Evolutionary conservation across 202 grass and related monocot genomes (phyloP), one percentile per base, ranked within the genome.

Genomic region (Carex arenaria): DNA sequence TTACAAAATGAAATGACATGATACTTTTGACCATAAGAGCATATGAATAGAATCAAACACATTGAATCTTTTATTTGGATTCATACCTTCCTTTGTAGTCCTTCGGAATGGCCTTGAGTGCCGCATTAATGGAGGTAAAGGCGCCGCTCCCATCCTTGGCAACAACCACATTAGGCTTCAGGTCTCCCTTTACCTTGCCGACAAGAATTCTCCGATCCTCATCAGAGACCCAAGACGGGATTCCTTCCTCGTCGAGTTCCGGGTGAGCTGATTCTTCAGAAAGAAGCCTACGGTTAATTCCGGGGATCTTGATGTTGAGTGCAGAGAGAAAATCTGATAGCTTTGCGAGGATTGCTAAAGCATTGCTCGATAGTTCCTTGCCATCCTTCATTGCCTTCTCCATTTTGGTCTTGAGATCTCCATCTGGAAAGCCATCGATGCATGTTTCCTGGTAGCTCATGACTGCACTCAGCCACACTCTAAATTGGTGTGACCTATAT

Each of bases 131-230:
- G 80, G 92, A 90, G 54, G 86, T 88, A 82, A 91, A 97, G 73
- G 91, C 82, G 49, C 92, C 95, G 28, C 90, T 94, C 61, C 92
- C 92, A 63, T 97, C 95, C 87, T 94, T 94, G 1, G 95, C 95
- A 45, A 97, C 95, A 18, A 89, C 71, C 40, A 92, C 92, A 64
- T 87, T 80, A 3, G 95, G 74, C 76, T 64, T 91, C 23, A 97
- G 70, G 2, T 79, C 38, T 51, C 18, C 80, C 82, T 91, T 89
- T 75, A 87, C 87, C 11, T 83, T 84, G 54, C 85, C 91, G 78
- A 87, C 65, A 31, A 99, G 93, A 53, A 89, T 38, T 85, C 93
- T 90, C 72, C 91, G 86, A 0, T 93, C 91, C 11, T 55, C 32
- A 1, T 90, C 72, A 0, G 87, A 56, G 28, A 98, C 86, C 95